Percentiles rank a stretch among this genome's conserved stretches.
Evolutionary conservation across 805 yeast species (phyloP).

Genomic region (Hanseniaspora lindneri): DNA sequence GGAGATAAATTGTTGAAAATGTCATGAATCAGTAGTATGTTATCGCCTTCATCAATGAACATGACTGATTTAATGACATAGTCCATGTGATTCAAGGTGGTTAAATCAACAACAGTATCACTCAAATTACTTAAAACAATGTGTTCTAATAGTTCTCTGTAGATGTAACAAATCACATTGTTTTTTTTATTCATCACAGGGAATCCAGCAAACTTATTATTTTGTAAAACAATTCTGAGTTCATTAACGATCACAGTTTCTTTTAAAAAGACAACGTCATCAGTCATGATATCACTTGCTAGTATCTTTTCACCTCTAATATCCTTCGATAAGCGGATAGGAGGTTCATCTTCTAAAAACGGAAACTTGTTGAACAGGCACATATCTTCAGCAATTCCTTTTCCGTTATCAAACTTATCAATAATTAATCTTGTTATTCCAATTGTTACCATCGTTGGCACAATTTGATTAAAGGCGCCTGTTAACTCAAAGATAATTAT

Average conservation of each 20-base stretch:
- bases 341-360: constrained; percentile 53
- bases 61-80: constrained; percentile 40
- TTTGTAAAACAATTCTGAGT: constrained; percentile 6
- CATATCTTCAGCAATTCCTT: constrained; percentile 95
- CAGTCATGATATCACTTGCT: constrained; percentile 33
- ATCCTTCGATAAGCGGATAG: constrained; percentile 41
- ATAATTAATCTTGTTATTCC: constrained; percentile 74
- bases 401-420: constrained; percentile 56
- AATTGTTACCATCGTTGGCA: constrained; percentile 94
- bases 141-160: constrained; percentile 17
- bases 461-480: constrained; percentile 81
- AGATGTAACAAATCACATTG: constrained; percentile 17
- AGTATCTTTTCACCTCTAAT: constrained; percentile 46
- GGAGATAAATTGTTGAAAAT: constrained; percentile 75
- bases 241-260: constrained; percentile 22
- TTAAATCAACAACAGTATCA: constrained; percentile 4
- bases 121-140: constrained; percentile 5
- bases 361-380: constrained; percentile 83
- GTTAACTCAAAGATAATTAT: constrained; percentile 93
- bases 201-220: constrained; percentile 26
- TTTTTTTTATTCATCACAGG: constrained; percentile 20
- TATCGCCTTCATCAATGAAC: constrained; percentile 40
- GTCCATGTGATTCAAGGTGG: constrained; percentile 29
- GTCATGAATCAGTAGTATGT: constrained; percentile 51
- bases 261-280: constrained; percentile 23